Conservation (phyloP, 2,329 filamentous ascomycete species). For the Furcasterigmium sp. region DNA sequence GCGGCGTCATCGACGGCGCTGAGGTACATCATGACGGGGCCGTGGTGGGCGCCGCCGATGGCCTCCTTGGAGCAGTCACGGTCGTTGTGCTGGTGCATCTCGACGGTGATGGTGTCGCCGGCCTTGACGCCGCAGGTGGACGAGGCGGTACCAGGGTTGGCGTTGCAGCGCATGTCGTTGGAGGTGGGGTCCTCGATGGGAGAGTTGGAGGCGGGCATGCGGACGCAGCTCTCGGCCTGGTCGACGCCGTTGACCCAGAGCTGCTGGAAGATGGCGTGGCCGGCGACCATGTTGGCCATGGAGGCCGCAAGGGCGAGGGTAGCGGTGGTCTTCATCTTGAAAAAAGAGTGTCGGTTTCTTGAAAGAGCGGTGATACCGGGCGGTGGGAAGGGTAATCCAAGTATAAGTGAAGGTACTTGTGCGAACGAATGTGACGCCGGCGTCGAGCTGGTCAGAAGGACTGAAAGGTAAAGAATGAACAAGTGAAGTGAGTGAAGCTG, state of each 20-base stretch:
- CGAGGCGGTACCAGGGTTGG: constrained; percentile 4
- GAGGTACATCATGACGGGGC: constrained; percentile 43
- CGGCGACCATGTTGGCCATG: constrained; percentile 12
- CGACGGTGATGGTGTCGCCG: constrained; percentile 33
- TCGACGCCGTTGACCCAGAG: constrained; percentile 35
- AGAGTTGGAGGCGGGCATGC: constrained; percentile 26
- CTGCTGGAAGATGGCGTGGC: constrained; percentile 46
- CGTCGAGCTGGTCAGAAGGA: constrained; percentile 1
- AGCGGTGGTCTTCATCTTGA: constrained; percentile 11
- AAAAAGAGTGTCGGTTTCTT: background rate
- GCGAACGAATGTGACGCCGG: background rate
- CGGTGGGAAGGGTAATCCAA: background rate
- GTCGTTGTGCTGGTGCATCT: constrained; percentile 39
- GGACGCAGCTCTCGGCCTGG: constrained; percentile 8
- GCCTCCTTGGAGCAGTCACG: constrained; percentile 39
- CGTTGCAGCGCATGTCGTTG: constrained; percentile 37
- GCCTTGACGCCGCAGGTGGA: constrained; percentile 12
- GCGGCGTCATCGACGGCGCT: constrained; percentile 40
- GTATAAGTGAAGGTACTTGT: background rate
- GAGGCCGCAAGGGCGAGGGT: constrained; percentile 10
- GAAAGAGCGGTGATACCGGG: background rate
- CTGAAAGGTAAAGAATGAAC: background rate
- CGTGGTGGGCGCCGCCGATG: constrained; percentile 47
- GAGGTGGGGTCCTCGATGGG: constrained; percentile 33
- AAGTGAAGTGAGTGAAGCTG: background rate